phyloP scores from a whole-genome alignment of 2,329 filamentous ascomycete species.

The Calonectria pteridis region DNA sequence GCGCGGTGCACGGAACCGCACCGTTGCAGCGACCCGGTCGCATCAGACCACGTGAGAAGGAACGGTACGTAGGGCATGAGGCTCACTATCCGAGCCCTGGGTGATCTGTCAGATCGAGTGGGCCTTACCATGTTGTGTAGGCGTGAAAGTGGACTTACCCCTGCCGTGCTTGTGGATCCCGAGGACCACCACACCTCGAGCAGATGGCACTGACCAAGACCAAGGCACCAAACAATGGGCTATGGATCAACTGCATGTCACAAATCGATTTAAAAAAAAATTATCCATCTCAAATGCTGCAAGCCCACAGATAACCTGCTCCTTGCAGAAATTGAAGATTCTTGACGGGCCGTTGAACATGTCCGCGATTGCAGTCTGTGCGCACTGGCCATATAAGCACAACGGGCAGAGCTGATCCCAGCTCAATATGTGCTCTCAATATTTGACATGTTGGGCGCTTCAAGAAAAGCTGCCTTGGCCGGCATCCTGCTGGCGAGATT shows the following conservation, averaged over 20 bases:
- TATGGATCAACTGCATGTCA: neutral
- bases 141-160: neutral
- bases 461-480: neutral
- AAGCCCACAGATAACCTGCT: neutral
- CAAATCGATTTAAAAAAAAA: neutral
- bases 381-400: slow-evolving; percentile 4
- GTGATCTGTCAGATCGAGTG: neutral
- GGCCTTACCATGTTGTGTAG: neutral
- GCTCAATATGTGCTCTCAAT: neutral
- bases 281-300: neutral
- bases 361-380: neutral
- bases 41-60: slow-evolving; percentile 1
- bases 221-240: neutral
- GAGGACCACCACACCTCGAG: neutral
- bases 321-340: neutral
- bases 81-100: neutral
- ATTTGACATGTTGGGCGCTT: neutral
- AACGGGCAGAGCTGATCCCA: neutral
- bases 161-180: neutral
- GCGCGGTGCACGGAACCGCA: neutral
- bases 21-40: neutral
- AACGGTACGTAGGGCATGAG: neutral
- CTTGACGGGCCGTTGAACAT: neutral
- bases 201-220: neutral
- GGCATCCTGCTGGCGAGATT: neutral